These are phyloP conservation scores for Tolypocladium ophioglossoides DNA, from an alignment of 2,329 filamentous ascomycete genomes.

Conservation along the genomic window DNA sequence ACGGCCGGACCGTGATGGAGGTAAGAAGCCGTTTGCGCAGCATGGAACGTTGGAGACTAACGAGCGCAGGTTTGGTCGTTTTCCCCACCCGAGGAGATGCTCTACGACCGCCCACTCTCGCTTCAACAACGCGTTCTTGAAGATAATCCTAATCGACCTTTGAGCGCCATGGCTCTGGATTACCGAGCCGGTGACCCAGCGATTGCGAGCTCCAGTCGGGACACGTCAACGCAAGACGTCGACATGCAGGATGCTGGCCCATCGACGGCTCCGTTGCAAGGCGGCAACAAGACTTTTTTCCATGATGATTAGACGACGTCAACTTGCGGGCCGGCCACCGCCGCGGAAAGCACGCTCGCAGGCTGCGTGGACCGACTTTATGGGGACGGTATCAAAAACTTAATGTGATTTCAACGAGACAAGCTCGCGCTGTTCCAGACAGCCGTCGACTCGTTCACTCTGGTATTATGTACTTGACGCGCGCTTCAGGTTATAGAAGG, in stretches of 20 bases:
- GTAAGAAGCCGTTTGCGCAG: constrained; percentile 36
- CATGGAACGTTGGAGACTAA: not conserved
- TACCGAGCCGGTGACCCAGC: constrained; percentile 23
- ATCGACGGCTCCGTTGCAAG: constrained; percentile 41
- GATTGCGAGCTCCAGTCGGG: constrained; percentile 19
- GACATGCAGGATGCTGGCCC: constrained; percentile 47
- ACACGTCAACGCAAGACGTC: constrained; percentile 33
- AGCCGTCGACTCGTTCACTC: constrained; percentile 4
- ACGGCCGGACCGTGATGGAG: constrained; percentile 91
- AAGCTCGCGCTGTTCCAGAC: not conserved
- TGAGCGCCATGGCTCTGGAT: constrained; percentile 39
- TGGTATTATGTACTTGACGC: constrained; percentile 17
- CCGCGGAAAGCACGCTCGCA: not conserved
- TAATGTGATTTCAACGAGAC: not conserved
- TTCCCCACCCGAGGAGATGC: constrained; percentile 67
- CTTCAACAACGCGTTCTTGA: constrained; percentile 37
- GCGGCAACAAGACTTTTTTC: constrained; percentile 38
- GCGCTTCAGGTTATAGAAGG: constrained; percentile 20
- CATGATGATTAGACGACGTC: constrained; percentile 28
- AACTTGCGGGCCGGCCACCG: not conserved
- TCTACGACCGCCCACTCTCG: constrained; percentile 41
- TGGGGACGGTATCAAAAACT: not conserved
- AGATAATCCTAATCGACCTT: constrained; percentile 33
- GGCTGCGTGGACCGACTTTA: not conserved
- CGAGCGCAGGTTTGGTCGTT: constrained; percentile 76